phyloP scores from a whole-genome alignment of 495 filamentous ascomycete species.

The Massariosphaeria phaeospora region DNA sequence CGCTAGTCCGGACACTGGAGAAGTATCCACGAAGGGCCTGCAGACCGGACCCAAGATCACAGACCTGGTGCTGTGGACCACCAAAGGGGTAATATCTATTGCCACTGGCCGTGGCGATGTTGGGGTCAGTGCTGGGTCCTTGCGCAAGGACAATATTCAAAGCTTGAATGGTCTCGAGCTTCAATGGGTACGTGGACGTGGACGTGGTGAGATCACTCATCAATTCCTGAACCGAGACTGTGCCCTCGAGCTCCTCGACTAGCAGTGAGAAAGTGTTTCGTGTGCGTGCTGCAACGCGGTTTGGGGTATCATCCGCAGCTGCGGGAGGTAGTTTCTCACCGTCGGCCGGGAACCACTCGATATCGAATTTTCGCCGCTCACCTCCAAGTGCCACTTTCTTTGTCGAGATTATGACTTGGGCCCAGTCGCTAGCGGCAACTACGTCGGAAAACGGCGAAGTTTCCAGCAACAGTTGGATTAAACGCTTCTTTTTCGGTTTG shows the following conservation, averaged over 20 bases:
- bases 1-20: constrained; percentile 45
- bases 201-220: constrained; percentile 36
- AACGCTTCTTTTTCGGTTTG: constrained; percentile 31
- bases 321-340: constrained; percentile 16
- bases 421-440: constrained; percentile 33
- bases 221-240: constrained; percentile 28
- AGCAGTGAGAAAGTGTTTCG: constrained; percentile 20
- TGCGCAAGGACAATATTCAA: constrained; percentile 50
- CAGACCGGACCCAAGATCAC: constrained; percentile 40
- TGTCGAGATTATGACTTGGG: constrained; percentile 33
- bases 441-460: constrained; percentile 20
- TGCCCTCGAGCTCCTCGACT: constrained; percentile 24
- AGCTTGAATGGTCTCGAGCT: constrained; percentile 42
- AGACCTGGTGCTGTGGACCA: constrained; percentile 5
- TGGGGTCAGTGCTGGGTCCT: constrained; percentile 40
- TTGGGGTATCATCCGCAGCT: constrained; percentile 1
- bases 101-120: constrained; percentile 34
- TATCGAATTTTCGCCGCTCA: constrained; percentile 11
- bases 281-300: not conserved
- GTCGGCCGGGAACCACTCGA: constrained; percentile 27
- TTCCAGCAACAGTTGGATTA: constrained; percentile 31
- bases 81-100: constrained; percentile 37
- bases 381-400: constrained; percentile 27
- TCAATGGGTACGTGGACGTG: constrained; percentile 24
- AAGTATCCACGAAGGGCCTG: constrained; percentile 48